phyloP scores from a whole-genome alignment of 2,329 filamentous ascomycete species.

The Curvularia lunata region DNA sequence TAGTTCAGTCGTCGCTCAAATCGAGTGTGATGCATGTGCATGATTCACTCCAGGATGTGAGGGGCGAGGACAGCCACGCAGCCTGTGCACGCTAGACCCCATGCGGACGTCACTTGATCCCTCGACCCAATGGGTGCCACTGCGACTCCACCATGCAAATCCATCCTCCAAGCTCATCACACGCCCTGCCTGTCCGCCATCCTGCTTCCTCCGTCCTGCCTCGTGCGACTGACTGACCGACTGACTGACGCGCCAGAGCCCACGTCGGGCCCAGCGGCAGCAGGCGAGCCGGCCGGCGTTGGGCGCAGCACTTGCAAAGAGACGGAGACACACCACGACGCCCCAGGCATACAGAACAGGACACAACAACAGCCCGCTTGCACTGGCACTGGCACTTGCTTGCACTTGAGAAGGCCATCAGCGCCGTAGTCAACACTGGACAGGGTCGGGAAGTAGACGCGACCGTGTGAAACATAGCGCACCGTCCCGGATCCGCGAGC shows the following conservation, averaged over 20 bases:
- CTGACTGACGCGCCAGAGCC: not conserved
- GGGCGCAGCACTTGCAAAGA: too few species aligned
- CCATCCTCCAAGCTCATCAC: slow-evolving; percentile 1
- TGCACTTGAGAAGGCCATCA: not conserved
- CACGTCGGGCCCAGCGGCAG: not conserved
- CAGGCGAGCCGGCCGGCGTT: not conserved
- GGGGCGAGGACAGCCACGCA: not conserved
- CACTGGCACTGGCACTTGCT: not conserved
- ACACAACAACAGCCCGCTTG: not conserved
- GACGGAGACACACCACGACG: not conserved
- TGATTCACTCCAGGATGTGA: slow-evolving; percentile 26
- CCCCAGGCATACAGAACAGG: not conserved
- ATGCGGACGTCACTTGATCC: slow-evolving; percentile 16
- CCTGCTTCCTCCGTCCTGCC: not conserved
- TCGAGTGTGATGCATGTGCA: slow-evolving; percentile 34
- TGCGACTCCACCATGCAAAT: not conserved
- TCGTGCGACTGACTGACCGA: not conserved
- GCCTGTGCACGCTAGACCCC: slow-evolving; percentile 24
- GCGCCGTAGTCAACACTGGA: slow-evolving; percentile 3
- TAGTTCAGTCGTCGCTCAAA: slow-evolving; percentile 17
- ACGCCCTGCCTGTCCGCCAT: not conserved
- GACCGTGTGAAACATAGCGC: slow-evolving; percentile 45
- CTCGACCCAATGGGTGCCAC: not conserved
- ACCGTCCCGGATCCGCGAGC: slow-evolving; percentile 43
- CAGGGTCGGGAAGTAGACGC: slow-evolving; percentile 24